Evolutionary conservation across 331 rosid species (phyloP).

Genomic region (Arachis monticola): DNA sequence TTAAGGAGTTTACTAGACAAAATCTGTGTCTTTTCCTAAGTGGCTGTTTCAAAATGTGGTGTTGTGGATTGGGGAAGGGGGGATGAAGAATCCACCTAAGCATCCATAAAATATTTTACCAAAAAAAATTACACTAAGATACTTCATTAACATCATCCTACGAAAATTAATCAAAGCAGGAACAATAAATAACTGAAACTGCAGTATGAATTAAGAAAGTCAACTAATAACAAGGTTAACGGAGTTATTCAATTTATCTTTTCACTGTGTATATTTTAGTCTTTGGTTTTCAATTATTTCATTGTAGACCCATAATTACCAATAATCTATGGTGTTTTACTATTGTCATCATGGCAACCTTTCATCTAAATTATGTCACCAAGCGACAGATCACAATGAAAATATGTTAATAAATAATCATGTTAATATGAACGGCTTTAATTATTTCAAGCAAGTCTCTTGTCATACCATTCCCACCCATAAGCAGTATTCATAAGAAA

Average conservation of each 20-base stretch:
- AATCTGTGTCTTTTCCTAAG: not conserved
- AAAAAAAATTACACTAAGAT: not conserved
- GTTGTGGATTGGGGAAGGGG: too few species aligned
- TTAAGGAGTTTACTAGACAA: not conserved
- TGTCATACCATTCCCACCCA: slow-evolving; percentile 26
- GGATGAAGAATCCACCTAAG: too few species aligned
- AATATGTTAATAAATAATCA: not conserved
- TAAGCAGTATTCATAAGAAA: slow-evolving; percentile 10
- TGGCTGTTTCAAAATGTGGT: not conserved
- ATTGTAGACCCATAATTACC: slow-evolving; percentile 3
- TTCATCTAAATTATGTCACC: not conserved
- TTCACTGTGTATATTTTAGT: not conserved
- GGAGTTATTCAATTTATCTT: not conserved
- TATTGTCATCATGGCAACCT: not conserved
- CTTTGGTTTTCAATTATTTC: not conserved
- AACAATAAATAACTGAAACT: not conserved
- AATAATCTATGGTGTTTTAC: not conserved
- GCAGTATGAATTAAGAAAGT: slow-evolving; percentile 5
- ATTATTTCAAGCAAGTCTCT: slow-evolving; percentile 22
- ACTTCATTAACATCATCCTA: not conserved
- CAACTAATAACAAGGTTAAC: slow-evolving; percentile 1
- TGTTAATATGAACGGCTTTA: not conserved
- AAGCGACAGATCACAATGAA: not conserved
- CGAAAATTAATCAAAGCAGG: slow-evolving; percentile 1
- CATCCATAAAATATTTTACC: not conserved